Evolutionary conservation across 2,329 filamentous ascomycete genomes (phyloP).

Genomic region (Diaporthe sp.): DNA sequence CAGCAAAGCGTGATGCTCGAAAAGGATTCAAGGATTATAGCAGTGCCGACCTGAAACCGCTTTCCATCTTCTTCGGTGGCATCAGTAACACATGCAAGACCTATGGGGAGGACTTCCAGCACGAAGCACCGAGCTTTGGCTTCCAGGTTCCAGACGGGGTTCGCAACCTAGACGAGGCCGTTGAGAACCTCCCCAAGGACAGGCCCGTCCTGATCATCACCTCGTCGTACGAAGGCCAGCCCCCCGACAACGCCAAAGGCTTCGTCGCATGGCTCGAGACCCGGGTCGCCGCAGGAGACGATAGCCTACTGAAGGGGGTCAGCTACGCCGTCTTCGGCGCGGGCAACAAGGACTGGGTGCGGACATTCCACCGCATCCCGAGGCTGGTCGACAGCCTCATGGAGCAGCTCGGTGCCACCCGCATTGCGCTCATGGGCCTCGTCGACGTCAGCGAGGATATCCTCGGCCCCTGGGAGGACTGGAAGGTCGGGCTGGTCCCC

Average conservation of each 20-base stretch:
- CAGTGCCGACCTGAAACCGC: constrained; percentile 53
- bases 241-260: constrained; percentile 67
- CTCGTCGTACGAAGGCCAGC: constrained; percentile 69
- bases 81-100: constrained; percentile 71
- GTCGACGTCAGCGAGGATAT: constrained; percentile 64
- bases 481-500: constrained; percentile 57
- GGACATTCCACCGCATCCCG: constrained; percentile 65
- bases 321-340: constrained; percentile 70
- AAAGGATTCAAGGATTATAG: neutral
- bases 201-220: constrained; percentile 66
- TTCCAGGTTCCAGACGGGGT: constrained; percentile 56
- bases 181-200: constrained; percentile 60
- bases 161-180: constrained; percentile 62
- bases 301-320: constrained; percentile 57
- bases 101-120: constrained; percentile 63
- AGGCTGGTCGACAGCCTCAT: constrained; percentile 60
- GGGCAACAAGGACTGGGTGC: constrained; percentile 55
- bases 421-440: constrained; percentile 56
- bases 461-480: constrained; percentile 63
- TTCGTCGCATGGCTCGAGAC: constrained; percentile 68
- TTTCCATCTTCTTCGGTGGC: constrained; percentile 68
- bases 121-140: constrained; percentile 60
- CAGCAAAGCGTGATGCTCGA: neutral
- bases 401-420: constrained; percentile 56
- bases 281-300: constrained; percentile 46